Evolutionary conservation across 179 eudicot species (phyloP).

Genomic region (Silene noctiflora): DNA sequence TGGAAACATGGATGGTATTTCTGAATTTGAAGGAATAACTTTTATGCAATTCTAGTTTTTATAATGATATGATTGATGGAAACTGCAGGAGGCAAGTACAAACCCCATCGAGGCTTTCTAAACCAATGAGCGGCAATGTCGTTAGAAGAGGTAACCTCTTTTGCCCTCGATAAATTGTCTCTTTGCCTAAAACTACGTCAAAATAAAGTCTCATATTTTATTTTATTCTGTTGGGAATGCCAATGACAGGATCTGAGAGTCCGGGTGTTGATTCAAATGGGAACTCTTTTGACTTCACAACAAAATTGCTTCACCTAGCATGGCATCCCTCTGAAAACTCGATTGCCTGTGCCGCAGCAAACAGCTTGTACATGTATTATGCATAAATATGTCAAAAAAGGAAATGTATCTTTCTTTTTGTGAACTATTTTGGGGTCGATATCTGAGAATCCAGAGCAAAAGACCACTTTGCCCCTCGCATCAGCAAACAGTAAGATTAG

Average conservation of each 20-base stretch:
- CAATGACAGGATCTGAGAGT: constrained; percentile 41
- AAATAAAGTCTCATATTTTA: constrained; percentile 18
- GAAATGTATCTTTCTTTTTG: constrained; percentile 20
- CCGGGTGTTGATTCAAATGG: constrained; percentile 52
- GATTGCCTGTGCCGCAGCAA: constrained; percentile 60
- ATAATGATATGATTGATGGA: constrained; percentile 18
- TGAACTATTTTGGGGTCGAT: constrained; percentile 29
- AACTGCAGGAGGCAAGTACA: constrained; percentile 36
- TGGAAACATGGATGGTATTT: neutral
- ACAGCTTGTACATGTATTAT: constrained; percentile 66
- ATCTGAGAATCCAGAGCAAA: constrained; percentile 24
- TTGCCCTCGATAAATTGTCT: neutral
- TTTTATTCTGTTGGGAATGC: constrained; percentile 34
- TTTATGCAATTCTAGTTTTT: neutral
- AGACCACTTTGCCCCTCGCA: constrained; percentile 27
- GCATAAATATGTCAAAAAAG: constrained; percentile 36
- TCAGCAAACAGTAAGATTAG: constrained; percentile 27
- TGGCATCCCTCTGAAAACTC: constrained; percentile 65
- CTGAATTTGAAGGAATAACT: neutral
- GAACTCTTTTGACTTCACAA: constrained; percentile 49
- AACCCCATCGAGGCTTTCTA: constrained; percentile 30
- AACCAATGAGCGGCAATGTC: constrained; percentile 26
- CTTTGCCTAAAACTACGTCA: neutral
- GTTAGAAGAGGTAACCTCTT: constrained; percentile 35
- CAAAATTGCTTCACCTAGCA: constrained; percentile 54